Evolutionary conservation across 2,329 filamentous ascomycete genomes (phyloP), one percentile per base, ranked within the genome.

Genomic region (Xylariaceae sp.): DNA sequence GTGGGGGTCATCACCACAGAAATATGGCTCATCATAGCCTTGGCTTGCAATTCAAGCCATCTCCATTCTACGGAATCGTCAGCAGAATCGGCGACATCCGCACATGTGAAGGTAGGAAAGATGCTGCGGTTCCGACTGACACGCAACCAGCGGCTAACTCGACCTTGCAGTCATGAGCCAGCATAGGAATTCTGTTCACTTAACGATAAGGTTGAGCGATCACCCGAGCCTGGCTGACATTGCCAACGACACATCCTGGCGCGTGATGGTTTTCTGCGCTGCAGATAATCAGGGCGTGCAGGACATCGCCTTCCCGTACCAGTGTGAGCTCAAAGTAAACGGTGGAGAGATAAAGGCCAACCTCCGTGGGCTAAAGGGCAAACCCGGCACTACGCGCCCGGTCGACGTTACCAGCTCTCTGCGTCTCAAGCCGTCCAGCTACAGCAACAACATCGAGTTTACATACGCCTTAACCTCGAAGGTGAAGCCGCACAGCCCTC

Each of bases 381-480:
- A 92, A 61, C 87, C 90, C 5, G 92, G 92, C 15, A 94, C 92
- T 31, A 98, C 92, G 28, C 81, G 88, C 54, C 92, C 92, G 6
- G 88, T 87, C 32, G 92, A 98, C 63, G 84, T 98, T 46, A 98
- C 92, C 6, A 70, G 76, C 48, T 74, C 78, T 43, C 69, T 97
- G 31, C 78, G 83, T 13, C 76, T 86, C 19, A 81, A 77, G 47
- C 76, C 80, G 9, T 57, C 71, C 13, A 72, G 73, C 30, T 94
- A 90, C 56, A 67, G 68, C 38, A 97, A 97, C 58, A 79, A 71
- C 34, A 68, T 98, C 44, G 78, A 85, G 41, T 82, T 98, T 62
- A 94, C 88, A 28, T 98, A 96, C 64, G 92, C 92, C 32, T 69
- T 97, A 50, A 97, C 92, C 11, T 75, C 77, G 47, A 95, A 94